Percentiles rank a stretch among this genome's conserved stretches.
Evolutionary conservation across 768 basidiomycete genomes (phyloP).

Genomic region (Jaapia argillacea): DNA sequence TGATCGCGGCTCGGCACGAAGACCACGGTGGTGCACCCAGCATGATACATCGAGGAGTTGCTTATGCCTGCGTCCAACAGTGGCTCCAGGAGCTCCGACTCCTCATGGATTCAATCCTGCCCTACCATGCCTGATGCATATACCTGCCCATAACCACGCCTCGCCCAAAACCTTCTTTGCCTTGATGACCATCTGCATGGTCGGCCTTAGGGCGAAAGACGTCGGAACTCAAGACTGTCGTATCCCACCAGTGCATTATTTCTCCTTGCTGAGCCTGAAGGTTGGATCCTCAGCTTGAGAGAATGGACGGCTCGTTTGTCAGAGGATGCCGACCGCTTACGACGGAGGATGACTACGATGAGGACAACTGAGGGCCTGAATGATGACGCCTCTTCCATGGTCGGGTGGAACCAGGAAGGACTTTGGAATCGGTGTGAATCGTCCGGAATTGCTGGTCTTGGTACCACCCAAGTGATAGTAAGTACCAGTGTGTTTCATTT

Average conservation of each 20-base stretch:
- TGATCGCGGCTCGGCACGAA: no score
- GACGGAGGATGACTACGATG: slow-evolving; percentile 49
- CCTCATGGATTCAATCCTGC: background rate
- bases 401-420: background rate
- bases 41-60: no score
- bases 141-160: slow-evolving; percentile 34
- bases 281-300: slow-evolving; percentile 35
- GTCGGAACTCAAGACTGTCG: slow-evolving; percentile 38
- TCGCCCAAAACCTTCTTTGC: slow-evolving; percentile 45
- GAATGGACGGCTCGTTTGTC: slow-evolving; percentile 57
- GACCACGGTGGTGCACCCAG: no score
- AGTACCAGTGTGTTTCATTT: no score
- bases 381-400: slow-evolving; percentile 10
- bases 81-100: background rate
- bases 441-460: no score
- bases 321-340: slow-evolving; percentile 62
- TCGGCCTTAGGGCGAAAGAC: slow-evolving; percentile 53
- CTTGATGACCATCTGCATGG: slow-evolving; percentile 42
- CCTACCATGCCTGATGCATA: background rate
- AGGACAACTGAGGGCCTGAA: slow-evolving; percentile 28
- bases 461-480: no score
- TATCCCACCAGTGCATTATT: slow-evolving; percentile 43
- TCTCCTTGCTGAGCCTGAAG: background rate
- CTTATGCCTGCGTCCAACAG: background rate
- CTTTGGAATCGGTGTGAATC: no score